phyloP scores from a whole-genome alignment of 2,329 filamentous ascomycete species.

The Gnomoniopsis sp. region DNA sequence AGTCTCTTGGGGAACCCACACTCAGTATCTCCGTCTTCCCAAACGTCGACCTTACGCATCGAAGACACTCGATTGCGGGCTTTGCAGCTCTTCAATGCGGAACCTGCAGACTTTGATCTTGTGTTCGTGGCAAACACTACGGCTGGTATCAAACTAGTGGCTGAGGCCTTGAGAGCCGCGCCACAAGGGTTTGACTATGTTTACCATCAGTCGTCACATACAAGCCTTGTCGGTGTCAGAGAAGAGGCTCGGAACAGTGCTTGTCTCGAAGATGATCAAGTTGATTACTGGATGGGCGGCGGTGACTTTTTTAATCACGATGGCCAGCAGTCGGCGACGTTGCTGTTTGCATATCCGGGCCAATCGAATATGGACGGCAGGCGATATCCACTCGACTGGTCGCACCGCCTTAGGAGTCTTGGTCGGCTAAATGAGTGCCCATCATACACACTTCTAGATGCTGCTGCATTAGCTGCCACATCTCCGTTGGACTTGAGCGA shows the following conservation, averaged over 20 bases:
- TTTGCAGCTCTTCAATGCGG: constrained; percentile 75
- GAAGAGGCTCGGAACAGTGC: constrained; percentile 62
- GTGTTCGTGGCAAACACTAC: constrained; percentile 89
- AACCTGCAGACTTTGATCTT: constrained; percentile 78
- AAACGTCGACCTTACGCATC: constrained; percentile 68
- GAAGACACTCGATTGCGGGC: constrained; percentile 72
- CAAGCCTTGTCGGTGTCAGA: constrained; percentile 78
- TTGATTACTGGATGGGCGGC: constrained; percentile 61
- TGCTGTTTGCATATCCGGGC: constrained; percentile 75
- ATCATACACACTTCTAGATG: constrained; percentile 76
- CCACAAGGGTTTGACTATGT: constrained; percentile 74
- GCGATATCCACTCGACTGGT: constrained; percentile 71
- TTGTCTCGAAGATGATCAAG: constrained; percentile 65
- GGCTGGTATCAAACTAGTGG: constrained; percentile 77
- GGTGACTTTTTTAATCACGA: constrained; percentile 27
- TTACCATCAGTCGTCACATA: constrained; percentile 83
- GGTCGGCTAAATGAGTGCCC: neutral
- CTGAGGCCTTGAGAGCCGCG: constrained; percentile 69
- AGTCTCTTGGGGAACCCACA: constrained; percentile 90
- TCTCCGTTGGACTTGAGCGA: constrained; percentile 69
- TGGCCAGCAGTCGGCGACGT: constrained; percentile 23
- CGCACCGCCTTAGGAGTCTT: constrained; percentile 38
- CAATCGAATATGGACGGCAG: constrained; percentile 92
- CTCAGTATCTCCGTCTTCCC: constrained; percentile 78
- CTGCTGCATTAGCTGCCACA: constrained; percentile 76